Evolutionary conservation across 495 filamentous ascomycete genomes (phyloP), one percentile per base, ranked within the genome.

Genomic region (Penicillium paradoxum): DNA sequence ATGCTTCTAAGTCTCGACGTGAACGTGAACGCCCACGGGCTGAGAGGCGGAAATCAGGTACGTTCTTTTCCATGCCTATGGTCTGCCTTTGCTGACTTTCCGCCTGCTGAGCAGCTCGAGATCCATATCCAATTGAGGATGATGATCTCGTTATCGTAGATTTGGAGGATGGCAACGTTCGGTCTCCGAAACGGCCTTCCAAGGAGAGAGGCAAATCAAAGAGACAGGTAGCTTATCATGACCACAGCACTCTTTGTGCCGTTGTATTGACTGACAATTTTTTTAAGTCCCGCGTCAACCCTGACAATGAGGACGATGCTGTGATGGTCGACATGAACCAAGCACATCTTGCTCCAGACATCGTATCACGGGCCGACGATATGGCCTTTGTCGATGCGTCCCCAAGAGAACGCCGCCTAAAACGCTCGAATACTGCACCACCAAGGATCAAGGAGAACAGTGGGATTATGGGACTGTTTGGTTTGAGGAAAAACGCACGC

Each of bases 331-430:
- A 79, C 48, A 67, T 64, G 24, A 72, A 76, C 1, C 70, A 67
- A 52, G 61, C 63, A 24, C 67, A 60, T 15, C 65, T 59, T 19
- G 65, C 51, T 14, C 67, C 73, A 44, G 69, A 75, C 22, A 61
- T 76, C 7, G 40, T 67, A 15, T 72, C 70, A 29, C 74, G 75
- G 2, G 71, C 74, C 7, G 77, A 90, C 86, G 82, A 86, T 83
- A 30, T 80, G 84, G 60, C 90, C 77, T 62, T 76, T 86, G 61
- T 95, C 77, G 95, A 86, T 81, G 67, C 79, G 76, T 66, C 81
- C 80, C 62, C 82, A 70, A 32, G 74, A 85, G 56, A 96, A 85
- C 68, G 72, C 22, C 71, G 76, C 7, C 45, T 69, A 17, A 77
- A 75, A 40, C 75, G 73, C 19, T 62, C 74, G 5, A 70, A 57